Evolutionary conservation across 768 basidiomycete species (phyloP), one percentile per base, ranked within the genome.

Genomic region (Xerocomellus amylosporus): DNA sequence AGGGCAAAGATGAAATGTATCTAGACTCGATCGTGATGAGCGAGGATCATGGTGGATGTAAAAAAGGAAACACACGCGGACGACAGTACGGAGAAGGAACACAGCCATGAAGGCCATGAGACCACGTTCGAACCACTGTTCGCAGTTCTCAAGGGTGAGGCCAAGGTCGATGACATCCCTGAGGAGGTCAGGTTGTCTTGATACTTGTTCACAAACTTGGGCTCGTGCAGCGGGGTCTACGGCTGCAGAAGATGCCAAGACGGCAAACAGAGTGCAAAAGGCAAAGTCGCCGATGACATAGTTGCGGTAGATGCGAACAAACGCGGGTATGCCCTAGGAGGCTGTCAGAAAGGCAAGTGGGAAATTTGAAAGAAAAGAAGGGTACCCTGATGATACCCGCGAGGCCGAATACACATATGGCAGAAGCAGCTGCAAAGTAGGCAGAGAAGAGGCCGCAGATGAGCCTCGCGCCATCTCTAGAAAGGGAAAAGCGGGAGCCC

Each of bases 281-380:
- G 79, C 78, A 64, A 91, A 84, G 71, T 91, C 88, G 48, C 86
- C 89, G 58, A 89, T 83, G 52, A 88, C 83, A 59, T 86, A 90
- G 74, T 89, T 88, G 57, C 89, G 84, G 73, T 90, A 92, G 61
- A 92, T 84, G 51, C 87, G 86, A 47, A 92, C 82, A 58, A 84
- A 81, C 1, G 82, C 73, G 5, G 84, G 75, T 56, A 81, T 80
- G 64, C 75, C 79, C 89, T 91, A 59, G 12, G 3, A n/a, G 19
- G 15, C 22, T 24, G 30, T 53, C 9, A 58, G 51, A 42, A n/a
- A 1, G 47, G 17, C 26, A 24, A 36, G 30, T 26, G 17, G 2
- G 30, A 9, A 8, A 30, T 30, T 36, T 30, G 7, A 48, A 19
- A 38, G 24, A 22, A n/a, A 24, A 38, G 56, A 8, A 38, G 72